Percentiles rank a stretch among this genome's conserved stretches.
Conservation (phyloP, 2,329 filamentous ascomycete species). For the Colletotrichum melonis region DNA sequence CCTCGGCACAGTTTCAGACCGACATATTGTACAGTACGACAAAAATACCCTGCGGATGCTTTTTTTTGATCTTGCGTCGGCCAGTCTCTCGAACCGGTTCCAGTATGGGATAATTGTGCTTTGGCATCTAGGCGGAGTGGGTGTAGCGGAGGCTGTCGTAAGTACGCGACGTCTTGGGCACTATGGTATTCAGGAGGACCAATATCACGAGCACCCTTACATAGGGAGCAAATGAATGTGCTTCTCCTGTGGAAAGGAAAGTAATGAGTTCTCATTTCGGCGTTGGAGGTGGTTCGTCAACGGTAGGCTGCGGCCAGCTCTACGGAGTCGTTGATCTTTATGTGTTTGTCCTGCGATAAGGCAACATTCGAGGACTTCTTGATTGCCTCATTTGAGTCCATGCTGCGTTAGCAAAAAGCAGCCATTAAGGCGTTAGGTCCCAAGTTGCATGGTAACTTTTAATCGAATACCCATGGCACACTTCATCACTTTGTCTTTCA, state of each 20-base stretch:
- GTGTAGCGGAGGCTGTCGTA: neutral
- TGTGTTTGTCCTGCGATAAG: neutral
- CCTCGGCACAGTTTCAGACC: slow-evolving; percentile 11
- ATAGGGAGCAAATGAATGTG: neutral
- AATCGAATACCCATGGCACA: slow-evolving; percentile 25
- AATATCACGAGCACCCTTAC: neutral
- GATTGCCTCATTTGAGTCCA: neutral
- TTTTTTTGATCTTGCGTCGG: slow-evolving; percentile 10
- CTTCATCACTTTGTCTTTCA: neutral
- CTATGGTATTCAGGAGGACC: neutral
- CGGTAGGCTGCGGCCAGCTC: slow-evolving; percentile 4
- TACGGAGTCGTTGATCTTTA: slow-evolving; percentile 17
- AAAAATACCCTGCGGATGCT: slow-evolving; percentile 30
- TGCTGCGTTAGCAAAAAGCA: neutral
- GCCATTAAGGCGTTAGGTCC: slow-evolving; percentile 12
- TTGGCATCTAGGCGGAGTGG: neutral
- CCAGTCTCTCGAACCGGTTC: neutral
- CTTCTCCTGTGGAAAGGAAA: neutral
- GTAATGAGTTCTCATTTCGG: slow-evolving; percentile 19
- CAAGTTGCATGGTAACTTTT: slow-evolving; percentile 22
- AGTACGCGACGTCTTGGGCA: neutral
- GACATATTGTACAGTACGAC: slow-evolving; percentile 33
- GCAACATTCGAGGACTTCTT: slow-evolving; percentile 5
- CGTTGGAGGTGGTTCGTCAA: slow-evolving; percentile 20
- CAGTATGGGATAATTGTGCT: neutral